Conservation (phyloP, 2,329 filamentous ascomycete genomes). For the Phialocephala subalpina region DNA sequence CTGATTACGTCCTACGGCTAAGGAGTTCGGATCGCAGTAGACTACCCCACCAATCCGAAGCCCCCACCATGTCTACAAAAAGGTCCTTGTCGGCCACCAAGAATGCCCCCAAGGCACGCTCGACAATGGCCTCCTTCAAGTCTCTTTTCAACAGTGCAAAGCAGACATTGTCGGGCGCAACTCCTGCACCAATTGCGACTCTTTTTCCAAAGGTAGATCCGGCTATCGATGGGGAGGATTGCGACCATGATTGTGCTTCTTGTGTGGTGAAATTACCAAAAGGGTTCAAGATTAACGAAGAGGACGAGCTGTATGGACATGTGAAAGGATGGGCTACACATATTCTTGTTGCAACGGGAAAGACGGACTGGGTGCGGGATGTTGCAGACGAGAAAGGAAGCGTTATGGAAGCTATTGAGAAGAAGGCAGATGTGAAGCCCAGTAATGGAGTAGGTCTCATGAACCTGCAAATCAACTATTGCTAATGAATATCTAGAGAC, state of each 20-base stretch:
- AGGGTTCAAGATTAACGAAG: slow-evolving; percentile 75
- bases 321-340: slow-evolving; percentile 91
- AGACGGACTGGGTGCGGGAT: slow-evolving; percentile 92
- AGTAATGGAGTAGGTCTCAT: slow-evolving; percentile 68
- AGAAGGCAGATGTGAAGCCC: slow-evolving; percentile 62
- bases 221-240: slow-evolving; percentile 86
- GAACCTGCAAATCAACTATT: slow-evolving; percentile 11
- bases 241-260: slow-evolving; percentile 83
- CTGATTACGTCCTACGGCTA: slow-evolving; percentile 10
- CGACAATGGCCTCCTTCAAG: slow-evolving; percentile 40
- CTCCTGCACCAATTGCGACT: slow-evolving; percentile 34
- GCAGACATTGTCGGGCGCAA: slow-evolving; percentile 37
- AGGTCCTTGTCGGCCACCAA: slow-evolving; percentile 11
- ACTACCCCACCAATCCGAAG: neutral
- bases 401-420: slow-evolving; percentile 78
- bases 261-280: slow-evolving; percentile 83
- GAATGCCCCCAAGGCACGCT: slow-evolving; percentile 15
- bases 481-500: slow-evolving; percentile 58
- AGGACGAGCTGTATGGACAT: slow-evolving; percentile 82
- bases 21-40: slow-evolving; percentile 14
- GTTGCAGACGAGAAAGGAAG: slow-evolving; percentile 88
- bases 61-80: slow-evolving; percentile 28
- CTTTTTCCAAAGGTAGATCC: slow-evolving; percentile 81
- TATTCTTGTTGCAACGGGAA: slow-evolving; percentile 91
- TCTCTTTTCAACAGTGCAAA: slow-evolving; percentile 38